Percentiles rank a stretch among this genome's conserved stretches.
Evolutionary conservation across 305 asterid species (phyloP).

Genomic region (Fraxinus sp.): DNA sequence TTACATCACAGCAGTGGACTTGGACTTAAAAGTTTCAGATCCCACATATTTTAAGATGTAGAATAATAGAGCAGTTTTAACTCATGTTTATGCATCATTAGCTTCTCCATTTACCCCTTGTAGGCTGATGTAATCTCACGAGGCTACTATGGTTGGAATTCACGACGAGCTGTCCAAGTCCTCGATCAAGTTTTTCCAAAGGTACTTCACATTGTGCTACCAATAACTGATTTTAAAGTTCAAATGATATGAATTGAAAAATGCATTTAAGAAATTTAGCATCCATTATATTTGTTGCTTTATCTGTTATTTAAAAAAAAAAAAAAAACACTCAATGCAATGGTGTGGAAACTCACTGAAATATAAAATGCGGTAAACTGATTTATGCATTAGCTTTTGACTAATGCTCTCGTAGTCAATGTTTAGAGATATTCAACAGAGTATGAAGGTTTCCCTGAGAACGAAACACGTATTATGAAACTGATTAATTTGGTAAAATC

Average conservation of each 20-base stretch:
- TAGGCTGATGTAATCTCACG: constrained; percentile 80
- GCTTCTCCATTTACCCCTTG: constrained; percentile 19
- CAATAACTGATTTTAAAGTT: background rate
- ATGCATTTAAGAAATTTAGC: background rate
- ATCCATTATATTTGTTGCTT: background rate
- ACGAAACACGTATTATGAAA: background rate
- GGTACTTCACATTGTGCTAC: constrained; percentile 38
- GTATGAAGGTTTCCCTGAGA: background rate
- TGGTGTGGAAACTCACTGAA: background rate
- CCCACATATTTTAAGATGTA: background rate
- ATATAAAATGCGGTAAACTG: background rate
- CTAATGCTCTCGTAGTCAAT: background rate
- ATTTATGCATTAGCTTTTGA: constrained; percentile 3
- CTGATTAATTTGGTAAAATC: background rate
- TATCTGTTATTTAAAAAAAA: background rate
- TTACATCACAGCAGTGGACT: background rate
- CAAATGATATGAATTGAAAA: background rate
- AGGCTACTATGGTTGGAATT: constrained; percentile 94
- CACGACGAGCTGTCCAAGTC: constrained; percentile 76
- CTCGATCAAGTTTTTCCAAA: constrained; percentile 86
- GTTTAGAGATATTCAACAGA: background rate
- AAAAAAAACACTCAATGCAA: background rate
- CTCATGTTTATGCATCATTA: background rate
- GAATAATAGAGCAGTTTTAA: background rate
- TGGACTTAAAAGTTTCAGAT: background rate